phyloP scores from a whole-genome alignment of 1,284 basidiomycete species.

The Heterobasidion parviporum region DNA sequence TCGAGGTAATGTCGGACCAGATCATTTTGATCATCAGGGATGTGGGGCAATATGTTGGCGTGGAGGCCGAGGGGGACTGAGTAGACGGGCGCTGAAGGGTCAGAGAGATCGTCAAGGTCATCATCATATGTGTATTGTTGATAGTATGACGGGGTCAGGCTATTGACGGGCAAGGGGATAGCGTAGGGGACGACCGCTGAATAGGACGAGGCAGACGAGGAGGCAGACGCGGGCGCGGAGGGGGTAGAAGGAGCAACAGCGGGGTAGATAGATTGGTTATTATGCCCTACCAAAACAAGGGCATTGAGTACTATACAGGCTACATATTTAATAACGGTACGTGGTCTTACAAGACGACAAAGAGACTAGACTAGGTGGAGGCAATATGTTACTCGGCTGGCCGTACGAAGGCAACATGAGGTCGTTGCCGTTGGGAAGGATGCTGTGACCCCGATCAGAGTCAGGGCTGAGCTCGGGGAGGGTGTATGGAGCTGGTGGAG shows the following conservation, averaged over 20 bases:
- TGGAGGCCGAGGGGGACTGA: constrained; percentile 9
- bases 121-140: constrained; percentile 10
- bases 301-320: constrained; percentile 58
- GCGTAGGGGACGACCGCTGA: not conserved
- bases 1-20: constrained; percentile 36
- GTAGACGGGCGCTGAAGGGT: constrained; percentile 4
- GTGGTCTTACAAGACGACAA: constrained; percentile 51
- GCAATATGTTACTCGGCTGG: constrained; percentile 26
- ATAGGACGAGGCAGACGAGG: not conserved
- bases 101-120: constrained; percentile 10
- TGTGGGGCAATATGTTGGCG: constrained; percentile 16
- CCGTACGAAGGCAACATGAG: constrained; percentile 26
- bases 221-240: constrained; percentile 7
- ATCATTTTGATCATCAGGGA: constrained; percentile 19
- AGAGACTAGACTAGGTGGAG: constrained; percentile 23
- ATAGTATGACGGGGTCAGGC: constrained; percentile 9
- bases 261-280: constrained; percentile 21
- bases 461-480: constrained; percentile 7
- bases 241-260: constrained; percentile 10
- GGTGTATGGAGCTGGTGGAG: constrained; percentile 1
- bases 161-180: constrained; percentile 5
- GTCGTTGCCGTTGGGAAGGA: constrained; percentile 24
- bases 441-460: constrained; percentile 22
- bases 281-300: constrained; percentile 41
- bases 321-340: constrained; percentile 65